Evolutionary conservation across 2,329 filamentous ascomycete genomes (phyloP).

Genomic region (Simplicillium aogashimaense): DNA sequence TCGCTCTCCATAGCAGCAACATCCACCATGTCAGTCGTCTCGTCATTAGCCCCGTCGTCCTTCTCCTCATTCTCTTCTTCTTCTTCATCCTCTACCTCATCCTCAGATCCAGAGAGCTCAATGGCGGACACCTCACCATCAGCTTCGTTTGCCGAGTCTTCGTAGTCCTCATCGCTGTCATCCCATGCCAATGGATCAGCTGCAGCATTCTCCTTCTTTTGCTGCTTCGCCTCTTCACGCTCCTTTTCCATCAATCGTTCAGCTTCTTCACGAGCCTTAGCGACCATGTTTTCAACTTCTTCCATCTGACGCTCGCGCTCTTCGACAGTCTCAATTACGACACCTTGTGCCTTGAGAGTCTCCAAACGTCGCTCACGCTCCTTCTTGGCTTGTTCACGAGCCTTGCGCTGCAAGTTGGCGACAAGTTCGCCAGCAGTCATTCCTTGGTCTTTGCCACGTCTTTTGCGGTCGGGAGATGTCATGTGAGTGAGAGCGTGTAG

Average conservation of each 20-base stretch:
- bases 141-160: constrained; percentile 28
- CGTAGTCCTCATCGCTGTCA: constrained; percentile 44
- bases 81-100: constrained; percentile 21
- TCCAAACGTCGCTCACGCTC: constrained; percentile 72
- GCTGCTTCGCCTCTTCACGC: constrained; percentile 60
- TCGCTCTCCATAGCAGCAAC: constrained; percentile 30
- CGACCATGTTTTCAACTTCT: constrained; percentile 79
- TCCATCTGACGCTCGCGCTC: constrained; percentile 75
- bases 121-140: constrained; percentile 21
- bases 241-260: constrained; percentile 63
- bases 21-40: constrained; percentile 24
- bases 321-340: constrained; percentile 74
- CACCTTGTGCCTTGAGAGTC: constrained; percentile 66
- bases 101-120: constrained; percentile 24
- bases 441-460: constrained; percentile 31
- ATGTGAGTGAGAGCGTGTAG: constrained; percentile 69
- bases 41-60: constrained; percentile 23
- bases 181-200: constrained; percentile 45
- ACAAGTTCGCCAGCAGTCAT: constrained; percentile 67
- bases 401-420: constrained; percentile 55
- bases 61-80: constrained; percentile 23
- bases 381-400: constrained; percentile 67
- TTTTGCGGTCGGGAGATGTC: constrained; percentile 43
- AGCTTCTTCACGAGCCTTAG: constrained; percentile 73
- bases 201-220: constrained; percentile 36